These are phyloP conservation scores for Carpinus fangiana DNA, from an alignment of 306 rosid genomes.

Conservation along the genomic window DNA sequence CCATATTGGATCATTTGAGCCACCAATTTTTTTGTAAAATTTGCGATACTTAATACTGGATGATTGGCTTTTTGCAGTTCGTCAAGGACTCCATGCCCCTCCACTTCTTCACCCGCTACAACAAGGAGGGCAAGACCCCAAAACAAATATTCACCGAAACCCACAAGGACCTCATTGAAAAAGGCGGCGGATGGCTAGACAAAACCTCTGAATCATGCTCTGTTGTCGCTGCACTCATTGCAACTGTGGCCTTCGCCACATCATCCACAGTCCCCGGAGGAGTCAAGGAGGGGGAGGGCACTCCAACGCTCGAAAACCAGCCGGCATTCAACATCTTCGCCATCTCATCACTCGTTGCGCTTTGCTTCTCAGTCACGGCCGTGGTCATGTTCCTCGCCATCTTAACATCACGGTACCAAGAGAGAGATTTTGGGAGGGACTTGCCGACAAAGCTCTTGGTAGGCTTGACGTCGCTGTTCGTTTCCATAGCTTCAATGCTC, in stretches of 20 bases:
- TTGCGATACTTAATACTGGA: no score
- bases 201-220: slow-evolving; percentile 55
- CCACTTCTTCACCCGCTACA: slow-evolving; percentile 32
- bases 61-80: slow-evolving; percentile 28
- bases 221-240: slow-evolving; percentile 56
- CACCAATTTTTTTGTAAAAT: no score
- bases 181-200: slow-evolving; percentile 44
- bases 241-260: slow-evolving; percentile 52
- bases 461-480: slow-evolving; percentile 46
- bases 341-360: slow-evolving; percentile 39
- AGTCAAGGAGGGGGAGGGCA: not conserved
- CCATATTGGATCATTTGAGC: no score
- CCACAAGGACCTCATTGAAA: slow-evolving; percentile 26
- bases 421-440: slow-evolving; percentile 33
- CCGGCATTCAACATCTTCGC: slow-evolving; percentile 42
- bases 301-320: slow-evolving; percentile 28
- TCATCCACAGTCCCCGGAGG: slow-evolving; percentile 49
- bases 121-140: slow-evolving; percentile 35
- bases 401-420: slow-evolving; percentile 43
- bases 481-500: slow-evolving; percentile 48
- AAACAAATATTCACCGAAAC: slow-evolving; percentile 37
- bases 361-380: slow-evolving; percentile 50
- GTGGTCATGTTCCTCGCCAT: slow-evolving; percentile 58
- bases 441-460: slow-evolving; percentile 45
- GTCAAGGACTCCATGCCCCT: slow-evolving; percentile 46